Conservation (phyloP, 495 filamentous ascomycete species). For the Neurospora sp. region DNA sequence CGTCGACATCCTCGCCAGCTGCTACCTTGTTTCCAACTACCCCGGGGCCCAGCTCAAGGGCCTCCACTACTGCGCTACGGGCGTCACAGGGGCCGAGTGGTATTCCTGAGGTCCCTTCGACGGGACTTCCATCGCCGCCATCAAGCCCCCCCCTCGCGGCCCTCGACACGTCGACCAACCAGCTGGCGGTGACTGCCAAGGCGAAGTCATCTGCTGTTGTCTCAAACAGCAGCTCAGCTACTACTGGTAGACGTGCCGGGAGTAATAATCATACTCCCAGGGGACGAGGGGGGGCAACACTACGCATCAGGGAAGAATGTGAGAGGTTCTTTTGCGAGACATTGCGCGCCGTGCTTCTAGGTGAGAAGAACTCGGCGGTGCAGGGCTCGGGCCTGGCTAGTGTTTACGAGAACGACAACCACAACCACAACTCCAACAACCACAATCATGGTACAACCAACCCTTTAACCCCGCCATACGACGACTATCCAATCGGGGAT, state of each 20-base stretch:
- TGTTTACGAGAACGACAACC: constrained; percentile 41
- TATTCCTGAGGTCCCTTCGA: constrained; percentile 91
- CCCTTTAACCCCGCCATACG: constrained; percentile 27
- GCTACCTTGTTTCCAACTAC: constrained; percentile 57
- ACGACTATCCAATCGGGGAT: constrained; percentile 24
- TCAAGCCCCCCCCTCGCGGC: constrained; percentile 76
- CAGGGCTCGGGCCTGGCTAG: constrained; percentile 67
- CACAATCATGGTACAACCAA: neutral
- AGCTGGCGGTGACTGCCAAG: constrained; percentile 48
- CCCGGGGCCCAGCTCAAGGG: constrained; percentile 46
- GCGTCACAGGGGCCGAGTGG: constrained; percentile 72
- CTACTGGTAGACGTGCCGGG: constrained; percentile 3
- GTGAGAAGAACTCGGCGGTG: constrained; percentile 72
- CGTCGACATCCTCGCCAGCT: constrained; percentile 70
- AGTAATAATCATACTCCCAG: constrained; percentile 8
- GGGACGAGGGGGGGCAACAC: constrained; percentile 78
- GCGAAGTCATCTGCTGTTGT: constrained; percentile 23
- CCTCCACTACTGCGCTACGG: constrained; percentile 90
- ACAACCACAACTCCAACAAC: constrained; percentile 10
- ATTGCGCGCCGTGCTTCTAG: constrained; percentile 84
- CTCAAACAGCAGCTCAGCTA: constrained; percentile 7
- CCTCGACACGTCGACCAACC: constrained; percentile 44
- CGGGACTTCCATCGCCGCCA: constrained; percentile 60
- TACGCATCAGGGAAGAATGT: constrained; percentile 97
- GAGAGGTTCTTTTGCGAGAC: constrained; percentile 99